Percentiles rank a stretch among this genome's conserved stretches.
Evolutionary conservation across 495 filamentous ascomycete genomes (phyloP).

Genomic region (Alectoria sarmentosa): DNA sequence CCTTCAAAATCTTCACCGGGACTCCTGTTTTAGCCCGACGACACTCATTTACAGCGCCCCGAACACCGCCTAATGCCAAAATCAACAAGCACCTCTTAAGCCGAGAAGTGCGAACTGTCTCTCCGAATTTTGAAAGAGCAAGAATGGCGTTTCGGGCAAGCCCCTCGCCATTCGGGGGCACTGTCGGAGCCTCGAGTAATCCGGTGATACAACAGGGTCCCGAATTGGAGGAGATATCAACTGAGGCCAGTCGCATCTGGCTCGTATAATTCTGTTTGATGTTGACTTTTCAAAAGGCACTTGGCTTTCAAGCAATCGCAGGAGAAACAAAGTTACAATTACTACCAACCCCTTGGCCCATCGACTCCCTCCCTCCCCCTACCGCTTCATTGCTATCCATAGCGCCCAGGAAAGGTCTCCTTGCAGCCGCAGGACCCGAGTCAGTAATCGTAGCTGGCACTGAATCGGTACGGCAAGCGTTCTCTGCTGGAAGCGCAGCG

Average conservation of each 20-base stretch:
- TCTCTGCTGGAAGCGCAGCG: slow-evolving; percentile 43
- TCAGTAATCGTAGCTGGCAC: slow-evolving; percentile 68
- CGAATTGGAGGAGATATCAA: slow-evolving; percentile 53
- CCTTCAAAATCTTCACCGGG: slow-evolving; percentile 19
- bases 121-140: slow-evolving; percentile 35
- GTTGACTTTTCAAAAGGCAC: slow-evolving; percentile 43
- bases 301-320: slow-evolving; percentile 74
- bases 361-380: slow-evolving; percentile 62
- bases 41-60: slow-evolving; percentile 24
- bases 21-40: slow-evolving; percentile 21
- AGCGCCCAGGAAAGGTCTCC: slow-evolving; percentile 68
- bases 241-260: slow-evolving; percentile 37
- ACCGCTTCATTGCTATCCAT: slow-evolving; percentile 81
- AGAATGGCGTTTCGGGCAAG: slow-evolving; percentile 66
- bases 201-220: slow-evolving; percentile 41
- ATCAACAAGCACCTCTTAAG: slow-evolving; percentile 5
- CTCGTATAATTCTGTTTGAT: background rate
- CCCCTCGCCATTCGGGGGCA: slow-evolving; percentile 30
- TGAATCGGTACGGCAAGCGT: slow-evolving; percentile 69
- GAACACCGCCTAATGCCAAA: slow-evolving; percentile 15
- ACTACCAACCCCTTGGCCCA: slow-evolving; percentile 73
- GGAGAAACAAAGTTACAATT: slow-evolving; percentile 76
- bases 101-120: slow-evolving; percentile 29
- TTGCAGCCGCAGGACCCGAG: slow-evolving; percentile 84
- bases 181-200: slow-evolving; percentile 17